phyloP scores from a whole-genome alignment of 2,329 filamentous ascomycete genomes.

The Corinectria fuckeliana region DNA sequence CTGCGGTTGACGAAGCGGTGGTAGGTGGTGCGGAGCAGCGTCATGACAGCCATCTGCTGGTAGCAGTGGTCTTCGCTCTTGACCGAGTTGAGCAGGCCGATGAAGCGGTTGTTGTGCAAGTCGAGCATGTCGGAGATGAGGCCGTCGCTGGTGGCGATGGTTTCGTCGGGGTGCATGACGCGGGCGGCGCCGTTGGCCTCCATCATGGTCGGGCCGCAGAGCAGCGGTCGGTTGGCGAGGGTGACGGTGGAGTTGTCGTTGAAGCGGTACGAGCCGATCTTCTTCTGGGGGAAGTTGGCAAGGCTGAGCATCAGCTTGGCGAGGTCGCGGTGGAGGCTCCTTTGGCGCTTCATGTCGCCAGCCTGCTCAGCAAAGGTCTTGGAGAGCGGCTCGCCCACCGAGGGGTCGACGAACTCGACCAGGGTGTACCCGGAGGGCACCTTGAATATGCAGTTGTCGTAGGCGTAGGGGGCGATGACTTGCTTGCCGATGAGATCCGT shows the following conservation, averaged over 20 bases:
- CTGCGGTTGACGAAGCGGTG: neutral
- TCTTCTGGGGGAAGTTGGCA: neutral
- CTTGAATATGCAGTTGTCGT: neutral
- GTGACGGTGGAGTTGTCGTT: neutral
- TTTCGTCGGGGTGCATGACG: neutral
- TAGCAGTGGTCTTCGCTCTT: neutral
- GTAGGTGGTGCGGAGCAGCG: neutral
- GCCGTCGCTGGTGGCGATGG: neutral
- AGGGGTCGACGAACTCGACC: neutral
- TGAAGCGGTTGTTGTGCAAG: neutral
- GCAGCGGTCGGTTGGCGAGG: neutral
- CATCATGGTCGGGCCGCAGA: neutral
- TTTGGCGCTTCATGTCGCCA: neutral
- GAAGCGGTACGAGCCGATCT: neutral
- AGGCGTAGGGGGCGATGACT: neutral
- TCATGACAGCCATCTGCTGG: neutral
- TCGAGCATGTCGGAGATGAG: neutral
- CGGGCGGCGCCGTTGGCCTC: neutral
- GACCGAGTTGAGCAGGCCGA: neutral
- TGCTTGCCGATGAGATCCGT: neutral
- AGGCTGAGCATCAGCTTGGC: neutral
- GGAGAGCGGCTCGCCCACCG: neutral
- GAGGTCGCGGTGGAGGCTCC: neutral
- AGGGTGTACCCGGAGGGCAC: neutral
- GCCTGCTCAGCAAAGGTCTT: neutral